Percentiles rank a stretch among this genome's conserved stretches.
Evolutionary conservation across 257 asterid species (phyloP).

Genomic region (Craterostigma plantagineum): DNA sequence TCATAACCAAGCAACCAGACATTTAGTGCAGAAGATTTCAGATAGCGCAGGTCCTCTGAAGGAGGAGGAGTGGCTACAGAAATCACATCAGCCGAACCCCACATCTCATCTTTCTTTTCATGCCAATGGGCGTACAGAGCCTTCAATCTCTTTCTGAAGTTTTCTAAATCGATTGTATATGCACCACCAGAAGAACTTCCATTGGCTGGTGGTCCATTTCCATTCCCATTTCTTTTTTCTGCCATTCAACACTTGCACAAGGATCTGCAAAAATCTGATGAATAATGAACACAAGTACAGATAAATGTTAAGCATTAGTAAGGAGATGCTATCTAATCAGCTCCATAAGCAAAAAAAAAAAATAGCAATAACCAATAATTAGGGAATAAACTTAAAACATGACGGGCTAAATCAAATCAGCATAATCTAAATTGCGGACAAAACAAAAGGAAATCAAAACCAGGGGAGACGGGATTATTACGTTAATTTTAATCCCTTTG

Average conservation of each 20-base stretch:
- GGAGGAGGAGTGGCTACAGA: conserved; percentile 47
- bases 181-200: conserved; percentile 18
- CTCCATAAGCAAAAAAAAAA: no score
- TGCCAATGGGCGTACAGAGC: conserved; percentile 41
- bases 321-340: no score
- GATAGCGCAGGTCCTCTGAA: conserved; percentile 55
- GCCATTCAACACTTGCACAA: conserved; percentile 15
- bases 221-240: conserved; percentile 13
- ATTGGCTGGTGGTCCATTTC: conserved; percentile 19
- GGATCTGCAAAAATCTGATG: conserved; percentile 6
- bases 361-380: no score
- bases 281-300: no score
- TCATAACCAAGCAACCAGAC: conserved; percentile 67
- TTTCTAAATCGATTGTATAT: conserved; percentile 24
- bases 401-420: no score
- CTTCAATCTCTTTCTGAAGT: conserved; percentile 30
- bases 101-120: conserved; percentile 20
- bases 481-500: no score
- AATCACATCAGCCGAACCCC: conserved; percentile 44
- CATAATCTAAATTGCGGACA: no score
- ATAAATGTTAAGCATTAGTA: no score
- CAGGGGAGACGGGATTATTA: no score
- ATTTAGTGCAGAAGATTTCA: conserved; percentile 42
- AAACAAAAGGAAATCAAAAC: no score
- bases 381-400: no score